These are phyloP conservation scores for Penicillium pancosmium DNA, from an alignment of 495 filamentous ascomycete genomes.

Conservation along the genomic window DNA sequence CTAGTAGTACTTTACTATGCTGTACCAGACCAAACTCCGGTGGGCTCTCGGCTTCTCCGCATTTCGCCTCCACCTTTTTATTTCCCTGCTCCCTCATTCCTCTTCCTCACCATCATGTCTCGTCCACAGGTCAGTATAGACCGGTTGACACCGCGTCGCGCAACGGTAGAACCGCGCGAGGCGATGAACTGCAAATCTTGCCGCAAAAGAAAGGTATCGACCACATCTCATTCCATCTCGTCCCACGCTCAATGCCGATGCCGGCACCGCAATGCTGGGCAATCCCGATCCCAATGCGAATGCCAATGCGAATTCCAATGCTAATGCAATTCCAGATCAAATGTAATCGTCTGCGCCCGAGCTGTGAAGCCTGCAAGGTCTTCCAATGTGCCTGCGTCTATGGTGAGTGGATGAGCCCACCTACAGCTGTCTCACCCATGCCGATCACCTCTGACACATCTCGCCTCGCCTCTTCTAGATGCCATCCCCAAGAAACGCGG, in stretches of 20 bases:
- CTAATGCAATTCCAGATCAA: constrained; percentile 65
- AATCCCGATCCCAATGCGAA: not conserved
- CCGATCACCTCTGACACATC: not conserved
- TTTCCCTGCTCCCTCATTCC: constrained; percentile 9
- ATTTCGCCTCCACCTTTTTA: constrained; percentile 8
- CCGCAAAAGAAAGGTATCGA: constrained; percentile 73
- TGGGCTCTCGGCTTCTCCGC: constrained; percentile 12
- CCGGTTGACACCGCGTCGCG: constrained; percentile 71
- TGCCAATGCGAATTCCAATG: not conserved
- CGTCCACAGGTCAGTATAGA: constrained; percentile 85
- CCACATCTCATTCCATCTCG: not conserved
- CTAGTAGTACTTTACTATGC: not conserved
- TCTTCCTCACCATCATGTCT: constrained; percentile 51
- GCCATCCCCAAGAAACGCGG: constrained; percentile 86
- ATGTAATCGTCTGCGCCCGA: constrained; percentile 81
- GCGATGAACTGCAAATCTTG: constrained; percentile 95
- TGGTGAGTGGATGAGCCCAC: constrained; percentile 53
- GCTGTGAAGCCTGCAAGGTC: constrained; percentile 85
- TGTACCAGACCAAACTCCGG: not conserved
- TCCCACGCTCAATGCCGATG: not conserved
- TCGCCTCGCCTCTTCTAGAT: constrained; percentile 51
- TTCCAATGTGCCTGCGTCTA: constrained; percentile 89
- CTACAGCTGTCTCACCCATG: not conserved
- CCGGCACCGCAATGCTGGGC: too few species aligned
- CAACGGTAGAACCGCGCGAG: constrained; percentile 76